Evolutionary conservation across 148 eudicot genomes (phyloP), one percentile per base, ranked within the genome.

Genomic region (Heliosperma pusillum): DNA sequence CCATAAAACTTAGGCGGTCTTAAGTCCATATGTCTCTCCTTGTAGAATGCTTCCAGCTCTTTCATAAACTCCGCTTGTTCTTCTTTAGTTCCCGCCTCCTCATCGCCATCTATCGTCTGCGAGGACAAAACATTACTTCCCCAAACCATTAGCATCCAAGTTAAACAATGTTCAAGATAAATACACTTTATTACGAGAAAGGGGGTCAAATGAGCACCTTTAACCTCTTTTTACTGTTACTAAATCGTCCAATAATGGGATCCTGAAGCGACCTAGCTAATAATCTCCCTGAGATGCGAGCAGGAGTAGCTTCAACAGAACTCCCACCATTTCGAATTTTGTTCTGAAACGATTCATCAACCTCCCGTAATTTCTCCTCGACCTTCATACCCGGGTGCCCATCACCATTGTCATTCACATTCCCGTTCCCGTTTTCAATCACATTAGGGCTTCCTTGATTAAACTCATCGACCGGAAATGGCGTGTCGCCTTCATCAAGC

Each of bases 1-100:
- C 97, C 97, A 71, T 95, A 95, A 81, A 95, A 95, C 81, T 85
- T 92, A 50, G 97, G 97, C 10, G 97, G 86, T 78, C 87, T 92
- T 71, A 92, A 92, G 19, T 92, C 99, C 82, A 83, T 42, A 62
- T 72, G 78, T 83, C 78, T 85, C 81, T 79, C 90, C 78, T 83
- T 85, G 56, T 88, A 85, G 55, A 91, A 88, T 75, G 71, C 80
- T 42, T 89, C 94, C 72, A 95, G 81, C 75, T 86, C 97, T 75
- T 81, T 89, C 87, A 92, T 89, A 80, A 95, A 95, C 58, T 87
- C 91, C 8, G 82, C 85, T 81, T 95, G 97, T 11, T 95, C 96
- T 65, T 95, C 97, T 58, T 84, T 87, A 16, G 97, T 89, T 67
- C 94, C 98, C 74, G 78, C 81, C 74, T 93, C 91, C 40, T 89